Evolutionary conservation across 805 yeast genomes (phyloP).

Genomic region (Yamadazyma endophytica): DNA sequence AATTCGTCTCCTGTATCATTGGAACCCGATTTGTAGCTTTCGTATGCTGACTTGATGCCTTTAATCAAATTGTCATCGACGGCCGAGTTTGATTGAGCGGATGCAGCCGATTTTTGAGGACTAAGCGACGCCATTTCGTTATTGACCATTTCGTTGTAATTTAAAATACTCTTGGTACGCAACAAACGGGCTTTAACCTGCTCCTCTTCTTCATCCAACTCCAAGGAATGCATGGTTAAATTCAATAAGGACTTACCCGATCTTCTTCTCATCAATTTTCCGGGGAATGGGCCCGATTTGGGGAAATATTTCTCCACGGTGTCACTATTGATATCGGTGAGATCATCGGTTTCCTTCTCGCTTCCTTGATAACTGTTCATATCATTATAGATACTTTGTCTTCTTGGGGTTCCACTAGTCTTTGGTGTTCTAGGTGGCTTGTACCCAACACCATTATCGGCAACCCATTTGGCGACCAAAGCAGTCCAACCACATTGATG

Average conservation of each 20-base stretch:
- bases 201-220: conserved; percentile 60
- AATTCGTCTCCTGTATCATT: conserved; percentile 51
- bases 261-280: conserved; percentile 57
- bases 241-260: conserved; percentile 72
- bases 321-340: conserved; percentile 18
- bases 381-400: conserved; percentile 23
- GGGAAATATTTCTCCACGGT: conserved; percentile 41
- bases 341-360: conserved; percentile 3
- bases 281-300: conserved; percentile 47
- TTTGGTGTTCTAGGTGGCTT: conserved; percentile 45
- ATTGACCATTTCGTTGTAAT: conserved; percentile 12
- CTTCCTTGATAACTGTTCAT: conserved; percentile 11
- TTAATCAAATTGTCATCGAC: conserved; percentile 29
- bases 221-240: conserved; percentile 63
- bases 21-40: conserved; percentile 28
- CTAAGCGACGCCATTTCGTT: conserved; percentile 14
- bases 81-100: conserved; percentile 25
- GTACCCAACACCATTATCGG: conserved; percentile 77
- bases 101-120: conserved; percentile 20
- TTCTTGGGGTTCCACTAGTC: conserved; percentile 22
- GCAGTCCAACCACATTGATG: conserved; percentile 98
- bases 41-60: conserved; percentile 34
- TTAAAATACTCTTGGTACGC: conserved; percentile 12
- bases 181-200: conserved; percentile 11
- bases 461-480: conserved; percentile 85